Evolutionary conservation across 257 asterid genomes (phyloP), one percentile per base, ranked within the genome.

Genomic region (Solanum sitiens): DNA sequence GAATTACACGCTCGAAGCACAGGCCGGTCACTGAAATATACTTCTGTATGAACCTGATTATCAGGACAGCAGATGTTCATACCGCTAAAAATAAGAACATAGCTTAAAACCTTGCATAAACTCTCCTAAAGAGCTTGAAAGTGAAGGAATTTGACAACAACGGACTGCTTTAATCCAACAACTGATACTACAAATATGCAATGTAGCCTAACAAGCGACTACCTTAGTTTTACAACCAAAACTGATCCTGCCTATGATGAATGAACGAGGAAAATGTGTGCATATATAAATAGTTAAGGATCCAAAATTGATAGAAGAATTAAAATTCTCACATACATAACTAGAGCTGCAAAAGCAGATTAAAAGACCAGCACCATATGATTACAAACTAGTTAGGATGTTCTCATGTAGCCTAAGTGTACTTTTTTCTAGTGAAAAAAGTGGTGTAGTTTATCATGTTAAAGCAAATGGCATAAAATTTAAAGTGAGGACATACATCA

Each of bases 1-100:
- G 98, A 89, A 90, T 97, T 97, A 94, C 95, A 93, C 88, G 98
- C 91, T 91, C 99, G 94, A 47, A 93, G 97, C 83, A 96, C 98
- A 25, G 93, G 92, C 21, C 98, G 92, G 61, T 96, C 98, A 88
- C 99, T 97, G 87, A 97, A 97, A 92, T 89, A 95, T 83, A 97
- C 85, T 91, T 97, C 99, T 11, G 99, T 97, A 80, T 97, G 99
- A 86, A 97, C 99, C 98, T 97, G 91, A 61, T 70, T 35, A 80
- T 21, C 18, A 86, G n/a, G 40, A 79, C 33, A 85, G 77, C 23
- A 72, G 35, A 68, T 86, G 68, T 30, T 59, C 85, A 80, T 80
- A 80, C 42, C 42, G 33, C 42, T 80, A 45, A 80, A 80, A 80
- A 47, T 30, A 79, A 79, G 42, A 79, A 47, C 42, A 27, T 27